Evolutionary conservation across 192 early-diverging fungal genomes (phyloP), one percentile per base, ranked within the genome.

Genomic region (Linderina pennispora): DNA sequence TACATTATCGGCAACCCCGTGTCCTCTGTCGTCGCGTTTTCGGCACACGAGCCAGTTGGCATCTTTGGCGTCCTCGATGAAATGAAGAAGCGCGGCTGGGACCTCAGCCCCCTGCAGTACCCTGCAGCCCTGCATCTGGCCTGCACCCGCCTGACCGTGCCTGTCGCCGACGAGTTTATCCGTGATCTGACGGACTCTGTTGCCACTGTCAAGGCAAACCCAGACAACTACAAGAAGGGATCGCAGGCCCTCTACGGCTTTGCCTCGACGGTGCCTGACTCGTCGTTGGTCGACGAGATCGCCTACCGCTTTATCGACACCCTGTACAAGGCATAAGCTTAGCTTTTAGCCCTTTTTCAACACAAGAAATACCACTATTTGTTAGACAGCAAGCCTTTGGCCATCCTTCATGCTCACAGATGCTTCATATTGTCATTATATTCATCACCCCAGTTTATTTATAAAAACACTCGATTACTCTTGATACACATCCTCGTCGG

Each of bases 241-340:
- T 82, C 87, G 5, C 87, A 92, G 10, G 90, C 92, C 26, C 82
- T 98, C 40, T 98, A 98, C 44, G 94, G 94, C 23, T 88, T 90
- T 62, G 90, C 91, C 8, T 85, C 91, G 11, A 85, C 80, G 8
- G 76, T 98, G 3, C 92, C 94, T 0, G 88, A 94, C 47, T 70
- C 83, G 11, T 81, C 78, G 15, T 87, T 98, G 39, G 80, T 95
- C 22, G 80, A 80, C 42, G 94, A 98, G 48, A 86, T 98, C 22
- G 80, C 86, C 24, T 55, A 70, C 25, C 89, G 91, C 8, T 98
- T 90, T 65, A 76, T 98, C 36, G 92, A 98, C 62, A 77, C 85
- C 11, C 69, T 95, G 8, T 87, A 85, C 50, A 81, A 78, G 26
- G 80, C 74, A 8, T 86, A 75, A 59, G 6, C 24, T 33, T 16